Base-by-base conservation (phyloP, 106 monocot genomes). In the Dioscorea alata region DNA sequence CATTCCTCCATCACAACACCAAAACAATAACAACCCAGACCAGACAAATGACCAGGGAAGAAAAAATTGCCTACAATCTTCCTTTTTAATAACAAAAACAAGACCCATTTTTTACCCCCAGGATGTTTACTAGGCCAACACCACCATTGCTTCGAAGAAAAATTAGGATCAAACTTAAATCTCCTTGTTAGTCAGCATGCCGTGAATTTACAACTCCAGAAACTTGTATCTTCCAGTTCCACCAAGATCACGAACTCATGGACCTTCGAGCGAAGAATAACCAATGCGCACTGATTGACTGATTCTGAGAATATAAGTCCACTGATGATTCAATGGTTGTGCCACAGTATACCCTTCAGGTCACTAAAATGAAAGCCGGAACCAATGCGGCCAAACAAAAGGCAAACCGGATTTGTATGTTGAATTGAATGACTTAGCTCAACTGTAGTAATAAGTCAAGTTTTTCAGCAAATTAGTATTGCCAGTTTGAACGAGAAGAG, bases 401-500 rank as follows among this genome's bases (percentile, higher is more conserved):
- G 54, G 54, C 10, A 10, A 54, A 14, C 33, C 5, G 34, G 17
- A 24, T 32, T 33, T 53, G 53, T 12, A 67, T n/a, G n/a, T 32
- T 67, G 50, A 22, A 21, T 12, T 51, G 21, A 23, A 69, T 25
- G n/a, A 9, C 2, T 56, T 56, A 28, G 6, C 51, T 8, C 42
- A 42, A 42, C 42, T 42, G 42, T 42, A 1, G 42, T 42, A 10
- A 10, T 42, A 10, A 42, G 42, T 42, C 42, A 42, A 3, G 42
- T 42, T 42, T 42, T 10, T 42, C 42, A 42, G 6, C 42, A 42
- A 42, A 51, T 64, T 49, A 50, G 23, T 7, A 68, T 13, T 60
- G 50, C 17, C 68, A 19, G 18, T 50, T 67, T 18, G 60, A 68
- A 69, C 32, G 68, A 23, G 79, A 42, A 65, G 13, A 63, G 20